phyloP scores from a whole-genome alignment of 2,329 filamentous ascomycete genomes.

The Fonsecaea pedrosoi region DNA sequence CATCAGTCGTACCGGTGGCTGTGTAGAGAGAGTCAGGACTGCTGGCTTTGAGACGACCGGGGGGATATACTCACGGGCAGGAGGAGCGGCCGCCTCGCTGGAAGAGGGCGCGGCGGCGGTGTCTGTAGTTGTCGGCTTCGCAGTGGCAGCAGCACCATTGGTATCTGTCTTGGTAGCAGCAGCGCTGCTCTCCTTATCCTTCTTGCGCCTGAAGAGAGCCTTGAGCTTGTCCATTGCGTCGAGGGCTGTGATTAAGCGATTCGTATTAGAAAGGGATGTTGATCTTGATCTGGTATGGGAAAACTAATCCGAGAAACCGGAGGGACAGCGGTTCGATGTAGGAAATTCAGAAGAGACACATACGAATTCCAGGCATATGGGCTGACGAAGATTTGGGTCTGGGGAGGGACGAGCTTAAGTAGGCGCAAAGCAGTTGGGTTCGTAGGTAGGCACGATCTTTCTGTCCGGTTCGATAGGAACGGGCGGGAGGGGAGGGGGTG shows the following conservation, averaged over 20 bases:
- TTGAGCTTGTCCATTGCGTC: slow-evolving; percentile 42
- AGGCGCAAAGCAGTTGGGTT: slow-evolving; percentile 15
- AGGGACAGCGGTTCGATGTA: slow-evolving; percentile 1
- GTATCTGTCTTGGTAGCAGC: slow-evolving; percentile 33
- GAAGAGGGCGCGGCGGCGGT: slow-evolving; percentile 33
- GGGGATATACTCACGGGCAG: slow-evolving; percentile 33
- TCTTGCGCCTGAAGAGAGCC: slow-evolving; percentile 39
- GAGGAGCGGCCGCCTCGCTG: slow-evolving; percentile 32
- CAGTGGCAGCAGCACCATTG: slow-evolving; percentile 23
- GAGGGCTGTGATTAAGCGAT: slow-evolving; percentile 28
- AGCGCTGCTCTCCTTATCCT: slow-evolving; percentile 28
- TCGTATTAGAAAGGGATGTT: slow-evolving; percentile 25
- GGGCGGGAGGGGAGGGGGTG: slow-evolving; percentile 21
- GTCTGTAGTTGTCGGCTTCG: slow-evolving; percentile 34
- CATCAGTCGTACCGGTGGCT: slow-evolving; percentile 33
- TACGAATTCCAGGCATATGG: slow-evolving; percentile 40
- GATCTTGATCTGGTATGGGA: slow-evolving; percentile 5
- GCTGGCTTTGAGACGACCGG: not conserved
- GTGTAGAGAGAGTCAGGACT: slow-evolving; percentile 7
- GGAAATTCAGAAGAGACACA: slow-evolving; percentile 28
- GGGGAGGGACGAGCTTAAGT: slow-evolving; percentile 32
- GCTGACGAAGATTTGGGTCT: slow-evolving; percentile 10
- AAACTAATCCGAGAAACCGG: slow-evolving; percentile 12
- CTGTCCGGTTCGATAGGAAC: slow-evolving; percentile 26
- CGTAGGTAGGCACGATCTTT: slow-evolving; percentile 14